Base-by-base conservation (phyloP, 257 asterid species). In the Galeopsis tetrahit region DNA sequence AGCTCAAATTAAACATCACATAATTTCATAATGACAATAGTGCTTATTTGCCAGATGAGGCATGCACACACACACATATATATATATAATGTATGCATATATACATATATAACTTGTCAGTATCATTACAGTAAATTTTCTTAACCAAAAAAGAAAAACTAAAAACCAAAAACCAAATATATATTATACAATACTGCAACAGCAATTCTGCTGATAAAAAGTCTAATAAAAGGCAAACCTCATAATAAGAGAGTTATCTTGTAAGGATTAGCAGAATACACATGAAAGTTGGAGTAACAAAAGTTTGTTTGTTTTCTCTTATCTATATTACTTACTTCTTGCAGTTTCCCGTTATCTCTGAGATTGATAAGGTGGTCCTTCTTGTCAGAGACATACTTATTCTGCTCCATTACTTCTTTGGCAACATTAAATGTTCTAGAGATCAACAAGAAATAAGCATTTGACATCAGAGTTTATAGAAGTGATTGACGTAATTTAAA, bases 391-490 rank as follows among this genome's bases (percentile, higher is more conserved):
- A 86, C 97, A 76, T 77, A 91, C 85, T 89, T 91, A 79, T 84
- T 83, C 73, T 87, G 90, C 88, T 82, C 82, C 56, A 94, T 89
- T 59, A 88, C 86, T 66, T 71, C 78, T 85, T 94, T 94, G 86
- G 96, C 88, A 79, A 85, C 88, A 80, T 76, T 79, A 48, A 94
- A 75, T 11, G 89, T 75, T 81, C 99, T 94, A 90, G 78, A 77
- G 56, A 66, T 39, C 60, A 81, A 76, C 55, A 80, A 84, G 52
- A 51, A 69, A 58, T 70, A 34, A 82, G 75, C 57, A 75, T 64
- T 63, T 69, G 70, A 48, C 67, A 38, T 63, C 11, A 61, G 63
- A 60, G 51, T 34, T 69, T n/a, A 48, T 36, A 48, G 31, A 63
- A 66, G 36, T 31, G 56, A 53, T 36, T 40, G 61, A 60, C 58